Conservation (phyloP, 345 rosid species). For the Isatis tinctoria region DNA sequence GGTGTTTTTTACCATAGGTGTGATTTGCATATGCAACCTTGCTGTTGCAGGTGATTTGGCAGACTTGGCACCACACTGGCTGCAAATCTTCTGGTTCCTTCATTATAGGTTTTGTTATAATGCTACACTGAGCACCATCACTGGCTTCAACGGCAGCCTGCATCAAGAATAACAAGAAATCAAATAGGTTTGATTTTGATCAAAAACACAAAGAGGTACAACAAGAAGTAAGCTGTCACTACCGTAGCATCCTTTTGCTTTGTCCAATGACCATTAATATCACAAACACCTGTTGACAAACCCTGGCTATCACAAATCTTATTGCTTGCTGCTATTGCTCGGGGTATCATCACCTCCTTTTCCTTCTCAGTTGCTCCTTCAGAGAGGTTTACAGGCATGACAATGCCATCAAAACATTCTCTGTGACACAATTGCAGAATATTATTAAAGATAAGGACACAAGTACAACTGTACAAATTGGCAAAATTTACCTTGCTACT, state of each 20-base stretch:
- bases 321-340: not conserved
- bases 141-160: constrained; percentile 5
- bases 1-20: constrained; percentile 17
- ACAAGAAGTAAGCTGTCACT: constrained; percentile 2
- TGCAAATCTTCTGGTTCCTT: constrained; percentile 5
- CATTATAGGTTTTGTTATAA: not conserved
- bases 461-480: not conserved
- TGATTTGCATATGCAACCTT: constrained; percentile 22
- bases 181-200: not conserved
- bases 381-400: constrained; percentile 20
- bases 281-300: constrained; percentile 1
- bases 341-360: not conserved
- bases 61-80: constrained; percentile 25
- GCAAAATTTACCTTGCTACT: constrained; percentile 43
- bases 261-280: not conserved
- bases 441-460: not conserved
- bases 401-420: constrained; percentile 33
- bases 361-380: not conserved
- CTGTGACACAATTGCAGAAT: constrained; percentile 9
- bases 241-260: not conserved
- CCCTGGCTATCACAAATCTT: constrained; percentile 22
- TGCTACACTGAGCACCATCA: not conserved
- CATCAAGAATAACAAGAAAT: not conserved
- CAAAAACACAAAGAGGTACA: not conserved
- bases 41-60: constrained; percentile 17